Conservation (phyloP, 2,329 filamentous ascomycete genomes). For the Arthrocladium fulminans region DNA sequence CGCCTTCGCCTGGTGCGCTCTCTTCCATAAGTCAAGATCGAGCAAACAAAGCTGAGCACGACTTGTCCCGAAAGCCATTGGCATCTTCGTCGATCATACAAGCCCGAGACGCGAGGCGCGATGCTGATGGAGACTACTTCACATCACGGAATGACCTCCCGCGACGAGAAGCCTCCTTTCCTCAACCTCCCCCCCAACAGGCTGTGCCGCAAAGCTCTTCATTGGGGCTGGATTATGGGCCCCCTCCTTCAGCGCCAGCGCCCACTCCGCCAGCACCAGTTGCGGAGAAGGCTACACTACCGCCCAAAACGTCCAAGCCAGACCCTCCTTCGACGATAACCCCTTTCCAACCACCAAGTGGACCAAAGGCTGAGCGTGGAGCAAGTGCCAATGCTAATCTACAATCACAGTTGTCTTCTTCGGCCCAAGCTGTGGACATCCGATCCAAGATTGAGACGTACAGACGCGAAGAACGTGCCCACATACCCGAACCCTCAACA, state of each 20-base stretch:
- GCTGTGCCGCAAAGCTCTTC: conserved; percentile 11
- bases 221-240: conserved; percentile 22
- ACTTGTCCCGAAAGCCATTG: conserved; percentile 14
- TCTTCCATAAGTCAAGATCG: conserved; percentile 12
- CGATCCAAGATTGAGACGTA: conserved; percentile 13
- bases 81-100: conserved; percentile 11
- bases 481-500: conserved; percentile 6
- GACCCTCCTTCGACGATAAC: conserved; percentile 11
- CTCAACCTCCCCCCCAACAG: conserved; percentile 12
- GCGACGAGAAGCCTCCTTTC: conserved; percentile 1
- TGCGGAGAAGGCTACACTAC: conserved; percentile 11
- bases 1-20: conserved; percentile 9
- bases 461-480: conserved; percentile 13
- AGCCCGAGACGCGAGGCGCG: conserved; percentile 16
- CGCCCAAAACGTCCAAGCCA: conserved; percentile 11
- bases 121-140: conserved; percentile 23
- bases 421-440: conserved; percentile 12
- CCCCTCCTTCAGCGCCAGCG: conserved; percentile 19
- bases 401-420: conserved; percentile 1
- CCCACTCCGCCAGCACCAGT: conserved; percentile 13
- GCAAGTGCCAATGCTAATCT: conserved; percentile 6
- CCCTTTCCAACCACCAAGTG: conserved; percentile 33
- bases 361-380: conserved; percentile 35
- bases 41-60: conserved; percentile 14
- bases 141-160: conserved; percentile 1